Evolutionary conservation across 805 yeast genomes (phyloP), one percentile per base, ranked within the genome.

Genomic region (Scheffersomyces amazonensis): DNA sequence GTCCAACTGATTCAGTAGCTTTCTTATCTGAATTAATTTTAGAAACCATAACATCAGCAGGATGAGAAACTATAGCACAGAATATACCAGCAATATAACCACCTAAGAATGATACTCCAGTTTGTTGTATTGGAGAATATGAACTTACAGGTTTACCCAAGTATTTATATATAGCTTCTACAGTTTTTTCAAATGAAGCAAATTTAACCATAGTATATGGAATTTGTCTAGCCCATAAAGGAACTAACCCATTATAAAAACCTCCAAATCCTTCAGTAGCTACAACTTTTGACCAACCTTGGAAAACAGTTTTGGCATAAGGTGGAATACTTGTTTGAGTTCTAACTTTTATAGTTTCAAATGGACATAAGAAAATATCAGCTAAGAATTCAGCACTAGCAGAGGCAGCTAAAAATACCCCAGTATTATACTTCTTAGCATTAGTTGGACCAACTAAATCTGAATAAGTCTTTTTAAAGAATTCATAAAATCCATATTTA

Each of bases 141-240:
- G 86, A 81, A 16, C 75, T 67, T 59, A 81, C 87, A 35, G 84
- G 78, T 53, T 77, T 79, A 32, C 96, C 89, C 50, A 91, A 71
- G 42, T 71, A 74, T 20, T 69, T 51, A 69, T 93, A 91, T 56
- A 91, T 90, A 35, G 67, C 62, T 54, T 83, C 88, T 22, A 91
- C 97, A 36, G 90, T 85, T 59, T 80, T 85, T 70, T 91, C 99
- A 68, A 93, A 91, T 18, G 95, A 77, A 7, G 97, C 91, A 64
- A 91, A 93, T 68, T 93, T 91, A 45, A 86, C 95, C 96, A 91
- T 90, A 19, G 98, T 91, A 71, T 91, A 91, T n/a, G 98, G 99
- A 53, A 91, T 85, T 67, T 91, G 99, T 71, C 98, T 83, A 42
- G 81, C 78, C 98, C 98, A 93, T 48, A 91, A 73, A 11, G 99